phyloP scores from a whole-genome alignment of 768 basidiomycete genomes.

The Lactarius pseudohatsudake region DNA sequence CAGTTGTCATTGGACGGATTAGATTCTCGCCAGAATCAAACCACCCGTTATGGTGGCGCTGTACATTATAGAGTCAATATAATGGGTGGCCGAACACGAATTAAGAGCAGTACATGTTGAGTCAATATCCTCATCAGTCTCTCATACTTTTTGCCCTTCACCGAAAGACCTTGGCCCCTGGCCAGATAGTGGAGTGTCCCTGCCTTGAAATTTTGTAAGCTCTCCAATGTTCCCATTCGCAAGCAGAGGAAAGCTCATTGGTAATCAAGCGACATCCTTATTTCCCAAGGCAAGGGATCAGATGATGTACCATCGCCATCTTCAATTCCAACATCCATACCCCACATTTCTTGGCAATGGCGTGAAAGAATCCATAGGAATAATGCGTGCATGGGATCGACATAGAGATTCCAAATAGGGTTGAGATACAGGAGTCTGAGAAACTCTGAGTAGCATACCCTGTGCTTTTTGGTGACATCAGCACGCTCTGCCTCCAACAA shows the following conservation, averaged over 20 bases:
- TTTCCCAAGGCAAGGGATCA: not conserved
- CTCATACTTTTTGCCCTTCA: not conserved
- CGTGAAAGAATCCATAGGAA: slow-evolving; percentile 21
- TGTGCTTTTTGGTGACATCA: slow-evolving; percentile 23
- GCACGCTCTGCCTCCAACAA: slow-evolving; percentile 6
- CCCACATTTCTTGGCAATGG: slow-evolving; percentile 26
- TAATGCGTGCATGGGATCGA: slow-evolving; percentile 34
- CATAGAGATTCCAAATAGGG: slow-evolving; percentile 10
- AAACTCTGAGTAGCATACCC: slow-evolving; percentile 33
- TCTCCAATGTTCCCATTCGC: not conserved
- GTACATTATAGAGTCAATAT: too few relatives aligned
- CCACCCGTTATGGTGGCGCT: not conserved
- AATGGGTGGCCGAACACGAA: too few relatives aligned
- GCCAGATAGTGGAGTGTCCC: too few relatives aligned
- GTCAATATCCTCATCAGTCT: not conserved
- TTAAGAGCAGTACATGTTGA: too few relatives aligned
- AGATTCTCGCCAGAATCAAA: not conserved
- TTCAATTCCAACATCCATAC: not conserved
- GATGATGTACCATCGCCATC: not conserved
- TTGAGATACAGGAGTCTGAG: slow-evolving; percentile 29
- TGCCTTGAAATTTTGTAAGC: not conserved
- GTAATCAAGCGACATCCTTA: not conserved
- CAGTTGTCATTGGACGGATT: not conserved
- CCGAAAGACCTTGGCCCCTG: too few relatives aligned
- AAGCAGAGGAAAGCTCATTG: not conserved